Conservation (phyloP, 2,329 filamentous ascomycete genomes). For the Neofusicoccum cordaticola region DNA sequence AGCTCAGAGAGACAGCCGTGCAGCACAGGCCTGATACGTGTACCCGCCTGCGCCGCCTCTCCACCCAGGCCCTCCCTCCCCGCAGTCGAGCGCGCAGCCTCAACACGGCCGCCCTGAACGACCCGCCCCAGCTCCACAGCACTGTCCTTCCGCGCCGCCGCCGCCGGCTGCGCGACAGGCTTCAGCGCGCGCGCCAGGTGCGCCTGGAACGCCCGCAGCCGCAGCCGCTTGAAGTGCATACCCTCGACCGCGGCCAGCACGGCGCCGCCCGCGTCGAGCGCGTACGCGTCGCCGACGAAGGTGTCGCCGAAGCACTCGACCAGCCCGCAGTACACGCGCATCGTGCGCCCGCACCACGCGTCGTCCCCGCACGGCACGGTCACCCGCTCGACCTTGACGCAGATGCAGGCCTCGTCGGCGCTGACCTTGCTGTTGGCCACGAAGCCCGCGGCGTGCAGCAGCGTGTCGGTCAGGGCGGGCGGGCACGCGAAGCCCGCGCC, state of each 20-base stretch:
- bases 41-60: no score
- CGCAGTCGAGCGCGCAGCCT: no score
- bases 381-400: conserved; percentile 23
- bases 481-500: conserved; percentile 23
- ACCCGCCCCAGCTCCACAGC: no score
- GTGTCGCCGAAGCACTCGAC: conserved; percentile 21
- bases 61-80: no score
- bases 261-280: conserved; percentile 20
- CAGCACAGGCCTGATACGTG: background rate
- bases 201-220: conserved; percentile 23
- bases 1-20: background rate
- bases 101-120: no score
- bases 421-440: conserved; percentile 29
- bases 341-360: conserved; percentile 20
- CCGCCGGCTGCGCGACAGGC: no score
- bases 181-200: background rate
- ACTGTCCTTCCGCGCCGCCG: no score
- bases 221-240: conserved; percentile 31
- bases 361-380: background rate
- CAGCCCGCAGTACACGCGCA: conserved; percentile 29
- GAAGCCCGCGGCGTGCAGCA: conserved; percentile 33
- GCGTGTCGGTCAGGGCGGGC: conserved; percentile 30
- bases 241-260: conserved; percentile 26
- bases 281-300: conserved; percentile 29
- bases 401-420: conserved; percentile 30